These are phyloP conservation scores for Deakozyma indianensis DNA, from an alignment of 805 yeast species.

Conservation along the genomic window DNA sequence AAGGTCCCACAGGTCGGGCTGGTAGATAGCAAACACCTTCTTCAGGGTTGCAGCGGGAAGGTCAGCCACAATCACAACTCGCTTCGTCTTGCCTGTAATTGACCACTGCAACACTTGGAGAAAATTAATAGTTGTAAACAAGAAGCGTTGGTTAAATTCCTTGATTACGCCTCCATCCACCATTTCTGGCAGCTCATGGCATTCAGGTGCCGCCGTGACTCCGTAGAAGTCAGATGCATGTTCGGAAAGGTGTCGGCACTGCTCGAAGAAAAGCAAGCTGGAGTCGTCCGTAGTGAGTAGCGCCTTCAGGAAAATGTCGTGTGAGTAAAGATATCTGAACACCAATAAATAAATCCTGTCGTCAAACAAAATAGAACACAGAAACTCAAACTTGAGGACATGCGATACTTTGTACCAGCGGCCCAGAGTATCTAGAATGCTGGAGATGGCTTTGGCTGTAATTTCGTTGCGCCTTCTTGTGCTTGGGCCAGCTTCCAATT, in stretches of 20 bases:
- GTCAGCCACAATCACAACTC: constrained; percentile 49
- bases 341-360: constrained; percentile 36
- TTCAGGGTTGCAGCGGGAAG: constrained; percentile 47
- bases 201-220: constrained; percentile 1
- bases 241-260: constrained; percentile 10
- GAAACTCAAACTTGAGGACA: constrained; percentile 61
- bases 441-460: constrained; percentile 42
- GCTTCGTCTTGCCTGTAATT: constrained; percentile 54
- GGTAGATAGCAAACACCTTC: constrained; percentile 44
- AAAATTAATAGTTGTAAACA: constrained; percentile 29
- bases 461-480: constrained; percentile 53
- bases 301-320: constrained; percentile 10
- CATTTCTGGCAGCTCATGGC: neutral
- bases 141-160: constrained; percentile 8
- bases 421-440: constrained; percentile 25
- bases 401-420: constrained; percentile 71
- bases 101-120: constrained; percentile 43
- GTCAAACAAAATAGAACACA: constrained; percentile 61
- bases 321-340: constrained; percentile 20
- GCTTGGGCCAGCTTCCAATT: neutral
- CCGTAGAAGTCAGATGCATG: constrained; percentile 4
- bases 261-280: constrained; percentile 11
- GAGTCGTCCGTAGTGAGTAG: constrained; percentile 13
- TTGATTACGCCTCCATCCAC: constrained; percentile 6
- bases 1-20: constrained; percentile 48